A percentile compares a stretch with the other conserved stretches of the same genome.
These are phyloP conservation scores for Saprolegnia diclina DNA, from an alignment of 352 stramenopile species.

Conservation along the genomic window DNA sequence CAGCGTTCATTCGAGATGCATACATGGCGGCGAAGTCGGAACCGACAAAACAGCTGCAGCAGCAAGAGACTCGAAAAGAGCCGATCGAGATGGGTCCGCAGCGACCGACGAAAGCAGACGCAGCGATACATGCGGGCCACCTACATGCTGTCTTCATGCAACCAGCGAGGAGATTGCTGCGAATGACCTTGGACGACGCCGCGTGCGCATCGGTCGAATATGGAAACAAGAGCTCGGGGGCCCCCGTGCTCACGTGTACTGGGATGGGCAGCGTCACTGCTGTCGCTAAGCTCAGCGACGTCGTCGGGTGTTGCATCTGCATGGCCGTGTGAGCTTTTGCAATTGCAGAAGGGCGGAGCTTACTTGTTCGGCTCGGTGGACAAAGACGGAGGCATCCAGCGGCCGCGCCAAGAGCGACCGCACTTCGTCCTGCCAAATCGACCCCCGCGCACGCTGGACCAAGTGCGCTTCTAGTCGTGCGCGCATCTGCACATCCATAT, in stretches of 20 bases:
- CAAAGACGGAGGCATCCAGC: conserved; percentile 45
- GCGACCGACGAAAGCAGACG: background rate
- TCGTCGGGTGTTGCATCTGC: conserved; percentile 36
- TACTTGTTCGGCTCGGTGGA: conserved; percentile 35
- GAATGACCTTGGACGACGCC: conserved; percentile 4
- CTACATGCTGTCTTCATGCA: background rate
- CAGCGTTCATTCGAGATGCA: background rate
- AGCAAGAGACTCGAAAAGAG: background rate
- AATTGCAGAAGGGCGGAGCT: background rate
- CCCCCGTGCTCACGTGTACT: background rate
- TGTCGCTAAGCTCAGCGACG: conserved; percentile 29
- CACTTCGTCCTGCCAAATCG: conserved; percentile 52
- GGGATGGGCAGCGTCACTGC: background rate
- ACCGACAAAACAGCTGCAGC: background rate
- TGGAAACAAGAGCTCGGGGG: conserved; percentile 30
- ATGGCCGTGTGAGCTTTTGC: background rate
- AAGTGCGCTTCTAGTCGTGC: conserved; percentile 36
- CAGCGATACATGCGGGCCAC: background rate
- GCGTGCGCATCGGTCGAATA: conserved; percentile 40
- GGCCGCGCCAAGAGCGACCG: conserved; percentile 44
- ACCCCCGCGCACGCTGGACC: conserved; percentile 38
- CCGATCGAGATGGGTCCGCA: background rate
- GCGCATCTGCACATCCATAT: conserved; percentile 35
- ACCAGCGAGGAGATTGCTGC: background rate
- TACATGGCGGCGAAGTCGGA: conserved; percentile 8